Evolutionary conservation across 2,329 filamentous ascomycete genomes (phyloP).

Genomic region (Sclerotinia trifoliorum): DNA sequence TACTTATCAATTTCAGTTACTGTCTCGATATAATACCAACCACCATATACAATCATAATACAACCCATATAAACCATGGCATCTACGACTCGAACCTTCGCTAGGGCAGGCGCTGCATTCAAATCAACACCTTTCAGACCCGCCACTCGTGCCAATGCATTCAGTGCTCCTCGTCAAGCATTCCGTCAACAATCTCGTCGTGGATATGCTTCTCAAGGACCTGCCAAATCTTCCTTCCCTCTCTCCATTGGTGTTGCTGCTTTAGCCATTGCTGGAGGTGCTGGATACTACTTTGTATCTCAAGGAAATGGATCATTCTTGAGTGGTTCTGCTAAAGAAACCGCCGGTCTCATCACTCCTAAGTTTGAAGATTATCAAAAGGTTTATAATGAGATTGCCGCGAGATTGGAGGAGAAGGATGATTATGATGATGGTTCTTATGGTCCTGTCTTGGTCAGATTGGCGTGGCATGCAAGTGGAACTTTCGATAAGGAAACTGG

Average conservation of each 20-base stretch:
- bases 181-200: slow-evolving; percentile 75
- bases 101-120: slow-evolving; percentile 41
- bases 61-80: slow-evolving; percentile 16
- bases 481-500: slow-evolving; percentile 86
- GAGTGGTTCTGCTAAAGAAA: slow-evolving; percentile 43
- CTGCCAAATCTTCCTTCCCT: slow-evolving; percentile 55
- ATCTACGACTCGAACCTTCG: slow-evolving; percentile 41
- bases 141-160: slow-evolving; percentile 54
- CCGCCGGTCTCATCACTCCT: slow-evolving; percentile 62
- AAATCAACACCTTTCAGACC: slow-evolving; percentile 49
- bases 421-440: slow-evolving; percentile 97
- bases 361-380: slow-evolving; percentile 89
- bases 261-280: slow-evolving; percentile 59
- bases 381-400: slow-evolving; percentile 86
- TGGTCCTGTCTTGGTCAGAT: slow-evolving; percentile 82
- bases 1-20: neutral
- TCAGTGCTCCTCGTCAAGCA: slow-evolving; percentile 61
- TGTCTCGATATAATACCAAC: neutral
- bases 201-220: slow-evolving; percentile 71
- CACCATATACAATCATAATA: slow-evolving; percentile 22
- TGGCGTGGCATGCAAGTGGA: slow-evolving; percentile 92
- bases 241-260: slow-evolving; percentile 59
- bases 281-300: slow-evolving; percentile 65
- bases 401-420: slow-evolving; percentile 78
- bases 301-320: slow-evolving; percentile 48